Conservation (phyloP, 768 basidiomycete genomes). For the Tylopilus felleus region DNA sequence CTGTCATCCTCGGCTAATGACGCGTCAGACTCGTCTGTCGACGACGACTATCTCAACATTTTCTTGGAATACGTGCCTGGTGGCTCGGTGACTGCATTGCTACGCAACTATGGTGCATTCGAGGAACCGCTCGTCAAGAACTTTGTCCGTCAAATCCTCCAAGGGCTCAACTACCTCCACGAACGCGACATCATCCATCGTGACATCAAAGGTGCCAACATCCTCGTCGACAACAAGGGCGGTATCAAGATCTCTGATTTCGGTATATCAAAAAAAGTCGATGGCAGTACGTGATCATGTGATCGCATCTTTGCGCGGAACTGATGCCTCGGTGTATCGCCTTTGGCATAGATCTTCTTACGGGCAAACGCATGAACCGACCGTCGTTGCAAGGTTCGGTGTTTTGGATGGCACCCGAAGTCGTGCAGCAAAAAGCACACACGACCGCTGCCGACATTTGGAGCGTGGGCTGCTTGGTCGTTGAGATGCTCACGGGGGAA, state of each 20-base stretch:
- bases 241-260: conserved; percentile 97
- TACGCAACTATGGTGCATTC: conserved; percentile 91
- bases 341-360: conserved; percentile 35
- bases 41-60: conserved; percentile 89
- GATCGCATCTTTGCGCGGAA: conserved; percentile 24
- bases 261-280: conserved; percentile 96
- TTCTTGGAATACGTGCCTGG: conserved; percentile 97
- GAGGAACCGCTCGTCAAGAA: conserved; percentile 90
- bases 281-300: conserved; percentile 69
- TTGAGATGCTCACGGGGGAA: conserved; percentile 96
- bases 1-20: not conserved
- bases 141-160: conserved; percentile 88
- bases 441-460: conserved; percentile 94
- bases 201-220: conserved; percentile 99
- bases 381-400: conserved; percentile 96
- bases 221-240: conserved; percentile 96
- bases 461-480: conserved; percentile 92
- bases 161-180: conserved; percentile 87
- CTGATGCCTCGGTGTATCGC: not conserved
- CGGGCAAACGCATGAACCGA: conserved; percentile 73
- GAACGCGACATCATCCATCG: conserved; percentile 94
- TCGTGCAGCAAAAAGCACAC: conserved; percentile 93
- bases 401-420: conserved; percentile 99
- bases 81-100: conserved; percentile 85
- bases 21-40: conserved; percentile 81